Evolutionary conservation across 208 protist species (phyloP), one percentile per base, ranked within the genome.

Genomic region (Porcisia hertigi): DNA sequence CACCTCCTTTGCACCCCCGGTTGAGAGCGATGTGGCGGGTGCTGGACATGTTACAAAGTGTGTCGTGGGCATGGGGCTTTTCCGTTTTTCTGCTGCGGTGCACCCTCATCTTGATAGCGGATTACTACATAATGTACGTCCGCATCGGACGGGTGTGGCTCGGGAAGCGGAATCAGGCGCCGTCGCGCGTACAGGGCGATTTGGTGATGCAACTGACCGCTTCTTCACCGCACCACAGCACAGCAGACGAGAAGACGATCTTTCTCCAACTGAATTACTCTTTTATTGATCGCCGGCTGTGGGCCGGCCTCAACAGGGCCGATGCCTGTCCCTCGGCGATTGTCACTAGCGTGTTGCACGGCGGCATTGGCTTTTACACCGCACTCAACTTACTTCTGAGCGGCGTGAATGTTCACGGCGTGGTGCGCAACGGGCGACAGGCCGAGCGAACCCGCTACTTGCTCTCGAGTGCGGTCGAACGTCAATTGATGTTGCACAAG

Each of bases 281-380:
- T 20, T 92, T 90, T 57, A 80, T 94, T 25, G 88, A 94, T 73
- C 81, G 86, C 2, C 71, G 80, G 59, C 77, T 94, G 34, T 91
- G 88, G 88, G 82, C 79, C n/a, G 82, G 86, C 6, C 77, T 94
- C 30, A 79, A 79, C 60, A 71, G 62, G 7, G 71, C 23, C 8
- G 59, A 66, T 59, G 75, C 72, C 4, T 81, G 82, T 7, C 90
- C 90, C 23, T 88, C 88, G 0, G 87, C 88, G 25, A 69, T 94
- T 69, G 86, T 94, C 39, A 92, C 90, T 0, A 86, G 85, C 41
- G 73, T 94, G 0, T 91, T 86, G 25, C 86, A 83, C 72, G 90
- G 88, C 60, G 80, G 86, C 52, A 90, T 92, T 59, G 90, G 90
- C 69, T 94, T 94, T 72, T 94, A 92, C 76, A 92, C 86, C 2